Conservation (phyloP, 1,139 yeast species). For the Saccharomyces hybrid region DNA sequence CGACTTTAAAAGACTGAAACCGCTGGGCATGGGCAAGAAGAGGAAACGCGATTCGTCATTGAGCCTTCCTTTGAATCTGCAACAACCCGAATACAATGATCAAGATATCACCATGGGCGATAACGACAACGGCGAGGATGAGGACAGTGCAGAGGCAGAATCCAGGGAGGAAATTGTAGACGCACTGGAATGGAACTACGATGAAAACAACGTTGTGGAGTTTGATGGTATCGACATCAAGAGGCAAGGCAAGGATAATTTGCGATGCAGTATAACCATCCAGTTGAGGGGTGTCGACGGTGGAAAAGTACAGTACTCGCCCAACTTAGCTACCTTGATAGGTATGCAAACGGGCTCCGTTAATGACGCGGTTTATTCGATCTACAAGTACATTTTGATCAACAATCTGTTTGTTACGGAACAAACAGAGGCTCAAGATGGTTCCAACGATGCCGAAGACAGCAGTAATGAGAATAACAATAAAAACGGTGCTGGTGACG, state of each 20-base stretch:
- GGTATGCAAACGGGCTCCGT: slow-evolving; percentile 77
- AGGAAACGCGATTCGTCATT: background rate
- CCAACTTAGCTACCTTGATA: slow-evolving; percentile 58
- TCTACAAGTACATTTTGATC: slow-evolving; percentile 68
- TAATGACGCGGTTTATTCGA: slow-evolving; percentile 74
- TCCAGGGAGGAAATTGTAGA: slow-evolving; percentile 15
- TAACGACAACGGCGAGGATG: slow-evolving; percentile 5
- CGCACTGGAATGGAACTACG: slow-evolving; percentile 65
- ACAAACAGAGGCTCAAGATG: background rate
- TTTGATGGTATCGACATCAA: slow-evolving; percentile 89
- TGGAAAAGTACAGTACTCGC: slow-evolving; percentile 51
- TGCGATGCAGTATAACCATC: slow-evolving; percentile 65
- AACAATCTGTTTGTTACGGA: slow-evolving; percentile 19
- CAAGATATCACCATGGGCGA: slow-evolving; percentile 9
- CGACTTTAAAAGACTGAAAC: slow-evolving; percentile 43
- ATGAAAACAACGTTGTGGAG: slow-evolving; percentile 42
- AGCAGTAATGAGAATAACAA: slow-evolving; percentile 59
- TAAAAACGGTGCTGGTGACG: slow-evolving; percentile 41
- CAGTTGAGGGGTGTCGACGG: slow-evolving; percentile 70
- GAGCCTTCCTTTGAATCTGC: slow-evolving; percentile 8
- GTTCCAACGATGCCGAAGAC: background rate
- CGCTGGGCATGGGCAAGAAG: background rate
- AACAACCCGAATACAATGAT: slow-evolving; percentile 7
- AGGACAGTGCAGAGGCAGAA: slow-evolving; percentile 5
- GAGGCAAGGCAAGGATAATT: slow-evolving; percentile 63